Evolutionary conservation across 257 asterid species (phyloP).

Genomic region (Solanum microdontum): DNA sequence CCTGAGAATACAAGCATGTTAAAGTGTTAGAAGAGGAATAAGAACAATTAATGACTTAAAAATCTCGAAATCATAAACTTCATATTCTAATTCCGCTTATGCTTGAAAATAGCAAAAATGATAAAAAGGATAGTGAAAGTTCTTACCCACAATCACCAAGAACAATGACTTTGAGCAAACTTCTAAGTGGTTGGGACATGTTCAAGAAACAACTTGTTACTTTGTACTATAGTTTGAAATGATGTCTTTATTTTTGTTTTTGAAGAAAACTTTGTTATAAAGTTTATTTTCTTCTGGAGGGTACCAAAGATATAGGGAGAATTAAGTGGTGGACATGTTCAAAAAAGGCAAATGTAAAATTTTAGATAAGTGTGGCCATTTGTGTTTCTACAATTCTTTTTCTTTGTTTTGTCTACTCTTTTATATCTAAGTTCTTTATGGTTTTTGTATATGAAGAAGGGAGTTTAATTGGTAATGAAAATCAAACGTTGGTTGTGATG

Average conservation of each 20-base stretch:
- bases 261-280: not conserved
- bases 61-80: not conserved
- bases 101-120: not conserved
- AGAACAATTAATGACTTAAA: not conserved
- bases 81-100: not conserved
- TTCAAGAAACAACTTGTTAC: not conserved
- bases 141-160: slow-evolving; percentile 88
- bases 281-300: not conserved
- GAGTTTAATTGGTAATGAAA: not conserved
- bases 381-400: not conserved
- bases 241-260: not conserved
- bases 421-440: not conserved
- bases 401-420: not conserved
- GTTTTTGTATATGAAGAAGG: not conserved
- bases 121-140: not conserved
- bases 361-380: not conserved
- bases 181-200: slow-evolving; percentile 37
- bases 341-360: not conserved
- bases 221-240: not conserved
- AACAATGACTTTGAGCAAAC: slow-evolving; percentile 74
- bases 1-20: slow-evolving; percentile 25
- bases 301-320: not conserved
- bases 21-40: not conserved
- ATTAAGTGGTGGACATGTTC: not conserved
- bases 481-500: not conserved